A percentile compares a stretch with the other conserved stretches of the same genome.
These are phyloP conservation scores for Wickerhamomyces tratensis DNA, from an alignment of 805 yeast genomes.

Conservation along the genomic window DNA sequence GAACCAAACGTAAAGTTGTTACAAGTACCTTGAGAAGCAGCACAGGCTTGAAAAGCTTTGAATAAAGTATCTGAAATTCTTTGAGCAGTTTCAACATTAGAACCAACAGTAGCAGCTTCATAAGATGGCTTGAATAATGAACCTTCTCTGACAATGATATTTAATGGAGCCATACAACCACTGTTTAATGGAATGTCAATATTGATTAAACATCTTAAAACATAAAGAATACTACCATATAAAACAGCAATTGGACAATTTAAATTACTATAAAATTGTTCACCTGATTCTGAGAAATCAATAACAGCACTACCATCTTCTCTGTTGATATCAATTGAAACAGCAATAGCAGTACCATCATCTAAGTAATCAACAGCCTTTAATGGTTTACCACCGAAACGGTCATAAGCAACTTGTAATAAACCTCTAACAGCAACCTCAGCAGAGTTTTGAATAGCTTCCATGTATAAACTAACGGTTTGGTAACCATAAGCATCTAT, in stretches of 20 bases:
- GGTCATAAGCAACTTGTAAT: constrained; percentile 27
- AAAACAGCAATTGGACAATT: constrained; percentile 43
- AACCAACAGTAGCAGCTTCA: constrained; percentile 36
- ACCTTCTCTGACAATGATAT: constrained; percentile 14
- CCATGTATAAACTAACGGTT: constrained; percentile 31
- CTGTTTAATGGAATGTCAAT: constrained; percentile 42
- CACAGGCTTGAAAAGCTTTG: constrained; percentile 39
- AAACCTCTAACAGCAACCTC: constrained; percentile 30
- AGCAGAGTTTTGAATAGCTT: constrained; percentile 28
- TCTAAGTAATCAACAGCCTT: constrained; percentile 36
- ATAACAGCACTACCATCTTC: constrained; percentile 27
- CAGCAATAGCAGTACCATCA: constrained; percentile 38
- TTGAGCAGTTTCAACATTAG: constrained; percentile 46
- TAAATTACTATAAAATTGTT: constrained; percentile 35
- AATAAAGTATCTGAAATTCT: constrained; percentile 39
- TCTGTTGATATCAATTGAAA: constrained; percentile 26
- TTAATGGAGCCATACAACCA: constrained; percentile 35
- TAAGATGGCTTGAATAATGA: constrained; percentile 24
- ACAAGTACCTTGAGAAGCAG: constrained; percentile 45
- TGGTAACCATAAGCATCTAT: constrained; percentile 29
- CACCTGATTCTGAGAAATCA: constrained; percentile 39
- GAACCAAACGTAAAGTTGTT: constrained; percentile 43
- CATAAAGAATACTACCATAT: constrained; percentile 37
- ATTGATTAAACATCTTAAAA: constrained; percentile 34
- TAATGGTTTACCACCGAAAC: constrained; percentile 18